Percentiles rank a stretch among this genome's conserved stretches.
These are phyloP conservation scores for Hawksworthiomyces lignivorus DNA, from an alignment of 2,329 filamentous ascomycete species.

Conservation along the genomic window DNA sequence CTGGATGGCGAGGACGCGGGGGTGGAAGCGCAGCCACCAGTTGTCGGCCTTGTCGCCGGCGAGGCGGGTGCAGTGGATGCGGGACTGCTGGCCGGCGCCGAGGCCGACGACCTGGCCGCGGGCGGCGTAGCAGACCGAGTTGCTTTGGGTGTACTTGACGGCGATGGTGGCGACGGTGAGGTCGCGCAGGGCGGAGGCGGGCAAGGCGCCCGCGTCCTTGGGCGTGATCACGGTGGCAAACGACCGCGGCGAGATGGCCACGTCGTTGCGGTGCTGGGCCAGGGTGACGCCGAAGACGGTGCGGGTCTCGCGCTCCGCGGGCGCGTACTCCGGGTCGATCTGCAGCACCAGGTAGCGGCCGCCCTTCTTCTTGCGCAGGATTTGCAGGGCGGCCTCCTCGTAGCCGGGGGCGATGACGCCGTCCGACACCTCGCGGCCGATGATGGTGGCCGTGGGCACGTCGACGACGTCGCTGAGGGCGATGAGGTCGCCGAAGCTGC, in stretches of 20 bases:
- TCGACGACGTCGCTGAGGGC: conserved; percentile 88
- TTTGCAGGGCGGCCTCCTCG: conserved; percentile 74
- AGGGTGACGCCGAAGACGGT: conserved; percentile 87
- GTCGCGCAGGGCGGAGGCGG: conserved; percentile 78
- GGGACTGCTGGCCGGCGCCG: conserved; percentile 91
- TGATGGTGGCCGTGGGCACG: conserved; percentile 90
- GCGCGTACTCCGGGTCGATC: conserved; percentile 83
- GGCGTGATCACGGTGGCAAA: conserved; percentile 83
- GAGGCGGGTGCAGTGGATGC: conserved; percentile 96
- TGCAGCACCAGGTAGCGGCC: conserved; percentile 94
- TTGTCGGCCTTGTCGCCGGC: conserved; percentile 98
- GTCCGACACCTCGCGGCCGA: conserved; percentile 95
- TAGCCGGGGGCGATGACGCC: conserved; percentile 91
- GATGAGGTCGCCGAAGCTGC: conserved; percentile 94
- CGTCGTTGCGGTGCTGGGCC: conserved; percentile 87
- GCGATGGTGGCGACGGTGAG: conserved; percentile 93
- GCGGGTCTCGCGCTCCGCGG: conserved; percentile 72
- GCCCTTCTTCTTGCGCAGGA: conserved; percentile 96
- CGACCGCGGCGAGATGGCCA: conserved; percentile 73
- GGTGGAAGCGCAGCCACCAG: conserved; percentile 99
- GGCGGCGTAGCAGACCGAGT: conserved; percentile 95
- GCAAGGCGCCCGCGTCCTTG: conserved; percentile 64
- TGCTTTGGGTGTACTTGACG: conserved; percentile 97
- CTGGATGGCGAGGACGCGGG: conserved; percentile 76
- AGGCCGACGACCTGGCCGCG: conserved; percentile 92